phyloP scores from a whole-genome alignment of 2,329 filamentous ascomycete species.

The Triangularia setosa region DNA sequence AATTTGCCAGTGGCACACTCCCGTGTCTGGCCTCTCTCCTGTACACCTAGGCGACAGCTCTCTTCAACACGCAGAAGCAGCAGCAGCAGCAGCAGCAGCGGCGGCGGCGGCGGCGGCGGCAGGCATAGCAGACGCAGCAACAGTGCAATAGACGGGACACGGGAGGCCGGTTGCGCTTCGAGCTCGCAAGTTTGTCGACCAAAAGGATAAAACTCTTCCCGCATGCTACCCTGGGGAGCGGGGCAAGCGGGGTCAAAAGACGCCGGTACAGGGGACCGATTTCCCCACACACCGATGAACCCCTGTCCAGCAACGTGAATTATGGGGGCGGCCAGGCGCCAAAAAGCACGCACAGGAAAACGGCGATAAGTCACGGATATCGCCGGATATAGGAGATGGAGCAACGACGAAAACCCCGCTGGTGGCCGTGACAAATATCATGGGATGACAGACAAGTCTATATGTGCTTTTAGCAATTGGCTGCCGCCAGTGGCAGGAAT shows the following conservation, averaged over 20 bases:
- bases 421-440: background rate
- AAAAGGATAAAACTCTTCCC: conserved; percentile 18
- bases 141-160: conserved; percentile 2
- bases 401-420: background rate
- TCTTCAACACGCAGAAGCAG: background rate
- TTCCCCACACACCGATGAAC: conserved; percentile 2
- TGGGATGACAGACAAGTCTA: background rate
- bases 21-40: background rate
- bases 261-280: background rate
- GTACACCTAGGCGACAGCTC: background rate
- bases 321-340: conserved; percentile 12
- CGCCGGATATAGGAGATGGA: conserved; percentile 15
- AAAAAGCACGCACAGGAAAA: conserved; percentile 17
- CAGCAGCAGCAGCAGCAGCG: too few relatives aligned
- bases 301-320: conserved; percentile 8
- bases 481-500: background rate
- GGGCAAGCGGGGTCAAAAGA: conserved; percentile 4
- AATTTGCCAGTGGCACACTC: background rate
- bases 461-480: background rate
- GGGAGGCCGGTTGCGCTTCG: background rate
- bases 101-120: too few relatives aligned
- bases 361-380: conserved; percentile 22
- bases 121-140: background rate
- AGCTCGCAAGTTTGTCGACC: background rate
- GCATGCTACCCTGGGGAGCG: conserved; percentile 8